phyloP scores from a whole-genome alignment of 805 yeast species.

The Candida pini region DNA sequence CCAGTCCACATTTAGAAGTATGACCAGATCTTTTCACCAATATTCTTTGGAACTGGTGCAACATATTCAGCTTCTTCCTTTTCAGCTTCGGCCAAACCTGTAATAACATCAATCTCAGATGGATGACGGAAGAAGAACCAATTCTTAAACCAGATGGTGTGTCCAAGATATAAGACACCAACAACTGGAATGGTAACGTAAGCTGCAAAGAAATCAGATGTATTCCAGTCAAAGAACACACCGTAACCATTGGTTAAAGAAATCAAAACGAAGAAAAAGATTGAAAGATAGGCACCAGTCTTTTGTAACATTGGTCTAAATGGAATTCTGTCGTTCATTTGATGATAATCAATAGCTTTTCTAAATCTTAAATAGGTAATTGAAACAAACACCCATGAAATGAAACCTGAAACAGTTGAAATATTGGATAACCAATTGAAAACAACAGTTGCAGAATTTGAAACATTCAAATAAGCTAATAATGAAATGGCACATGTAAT shows the following conservation, averaged over 20 bases:
- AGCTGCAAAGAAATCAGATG: slow-evolving; percentile 62
- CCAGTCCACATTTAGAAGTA: slow-evolving; percentile 16
- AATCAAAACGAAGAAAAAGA: slow-evolving; percentile 38
- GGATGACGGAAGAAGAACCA: slow-evolving; percentile 44
- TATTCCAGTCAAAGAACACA: slow-evolving; percentile 45
- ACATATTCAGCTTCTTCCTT: slow-evolving; percentile 38
- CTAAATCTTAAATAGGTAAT: slow-evolving; percentile 58
- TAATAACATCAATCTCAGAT: slow-evolving; percentile 53
- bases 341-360: slow-evolving; percentile 52
- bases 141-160: slow-evolving; percentile 42
- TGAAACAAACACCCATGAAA: slow-evolving; percentile 55
- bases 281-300: slow-evolving; percentile 49
- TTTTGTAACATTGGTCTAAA: slow-evolving; percentile 54
- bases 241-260: slow-evolving; percentile 49
- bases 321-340: slow-evolving; percentile 48
- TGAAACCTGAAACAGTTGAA: slow-evolving; percentile 61
- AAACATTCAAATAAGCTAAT: slow-evolving; percentile 63
- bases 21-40: slow-evolving; percentile 46
- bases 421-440: slow-evolving; percentile 67
- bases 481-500: slow-evolving; percentile 44
- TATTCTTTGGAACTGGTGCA: slow-evolving; percentile 31
- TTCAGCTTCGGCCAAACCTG: slow-evolving; percentile 60
- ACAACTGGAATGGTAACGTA: slow-evolving; percentile 56
- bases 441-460: slow-evolving; percentile 50
- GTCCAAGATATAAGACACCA: slow-evolving; percentile 48